Evolutionary conservation across 331 rosid species (phyloP).

Genomic region (Malus hybrid): DNA sequence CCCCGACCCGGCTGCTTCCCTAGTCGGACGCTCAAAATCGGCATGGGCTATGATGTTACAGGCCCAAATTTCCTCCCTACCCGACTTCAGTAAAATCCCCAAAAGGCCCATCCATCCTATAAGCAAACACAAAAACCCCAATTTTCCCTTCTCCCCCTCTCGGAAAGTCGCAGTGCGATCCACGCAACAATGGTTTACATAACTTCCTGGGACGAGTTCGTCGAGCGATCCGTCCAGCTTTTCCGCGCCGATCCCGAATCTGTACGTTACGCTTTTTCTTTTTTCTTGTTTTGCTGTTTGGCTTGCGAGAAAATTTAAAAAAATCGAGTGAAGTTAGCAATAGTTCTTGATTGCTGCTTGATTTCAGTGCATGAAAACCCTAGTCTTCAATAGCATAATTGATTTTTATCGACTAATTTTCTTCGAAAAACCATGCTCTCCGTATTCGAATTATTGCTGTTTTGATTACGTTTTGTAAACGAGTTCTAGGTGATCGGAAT

Average conservation of each 20-base stretch:
- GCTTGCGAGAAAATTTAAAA: conserved; percentile 5
- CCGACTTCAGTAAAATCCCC: neutral
- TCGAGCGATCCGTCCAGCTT: conserved; percentile 66
- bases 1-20: neutral
- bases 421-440: neutral
- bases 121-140: neutral
- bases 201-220: conserved; percentile 70
- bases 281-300: neutral
- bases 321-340: neutral
- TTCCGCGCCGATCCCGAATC: conserved; percentile 84
- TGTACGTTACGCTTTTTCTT: conserved; percentile 11
- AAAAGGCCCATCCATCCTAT: neutral
- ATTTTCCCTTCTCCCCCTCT: no score
- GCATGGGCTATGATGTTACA: neutral
- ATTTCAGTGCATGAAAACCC: neutral
- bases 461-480: neutral
- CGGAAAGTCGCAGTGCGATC: no score
- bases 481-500: neutral
- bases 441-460: neutral
- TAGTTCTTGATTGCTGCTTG: neutral
- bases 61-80: no score
- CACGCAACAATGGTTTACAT: conserved; percentile 49
- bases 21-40: neutral
- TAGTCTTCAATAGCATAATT: neutral
- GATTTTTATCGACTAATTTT: neutral